Evolutionary conservation across 176 grass and related monocot species (phyloP).

Genomic region (Alloteropsis semialata): DNA sequence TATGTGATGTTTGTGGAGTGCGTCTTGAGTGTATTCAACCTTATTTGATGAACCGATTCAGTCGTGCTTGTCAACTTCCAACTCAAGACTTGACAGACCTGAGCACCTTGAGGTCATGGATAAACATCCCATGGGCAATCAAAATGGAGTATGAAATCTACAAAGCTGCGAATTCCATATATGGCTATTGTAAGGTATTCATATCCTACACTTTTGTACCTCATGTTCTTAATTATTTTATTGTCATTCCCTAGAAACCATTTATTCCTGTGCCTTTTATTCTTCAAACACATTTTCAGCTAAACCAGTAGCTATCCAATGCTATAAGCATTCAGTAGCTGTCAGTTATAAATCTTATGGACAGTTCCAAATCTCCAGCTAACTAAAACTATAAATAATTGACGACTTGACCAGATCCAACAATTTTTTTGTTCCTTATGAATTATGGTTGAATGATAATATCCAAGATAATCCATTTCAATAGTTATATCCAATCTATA

Average conservation of each 20-base stretch:
- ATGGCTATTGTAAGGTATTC: constrained; percentile 75
- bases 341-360: background rate
- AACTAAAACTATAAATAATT: background rate
- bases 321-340: background rate
- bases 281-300: background rate
- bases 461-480: background rate
- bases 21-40: constrained; percentile 63
- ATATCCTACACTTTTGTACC: background rate
- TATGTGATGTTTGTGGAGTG: constrained; percentile 87
- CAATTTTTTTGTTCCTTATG: background rate
- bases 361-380: background rate
- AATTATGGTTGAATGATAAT: background rate
- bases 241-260: background rate
- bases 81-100: constrained; percentile 82
- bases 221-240: constrained; percentile 11
- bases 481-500: background rate
- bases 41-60: constrained; percentile 72
- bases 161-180: constrained; percentile 80
- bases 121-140: constrained; percentile 75
- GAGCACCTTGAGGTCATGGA: constrained; percentile 76
- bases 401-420: background rate
- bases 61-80: constrained; percentile 60
- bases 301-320: background rate
- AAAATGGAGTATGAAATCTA: constrained; percentile 96
- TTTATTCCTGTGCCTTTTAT: background rate